Conservation (phyloP, 345 rosid species). For the Salix purpurea region DNA sequence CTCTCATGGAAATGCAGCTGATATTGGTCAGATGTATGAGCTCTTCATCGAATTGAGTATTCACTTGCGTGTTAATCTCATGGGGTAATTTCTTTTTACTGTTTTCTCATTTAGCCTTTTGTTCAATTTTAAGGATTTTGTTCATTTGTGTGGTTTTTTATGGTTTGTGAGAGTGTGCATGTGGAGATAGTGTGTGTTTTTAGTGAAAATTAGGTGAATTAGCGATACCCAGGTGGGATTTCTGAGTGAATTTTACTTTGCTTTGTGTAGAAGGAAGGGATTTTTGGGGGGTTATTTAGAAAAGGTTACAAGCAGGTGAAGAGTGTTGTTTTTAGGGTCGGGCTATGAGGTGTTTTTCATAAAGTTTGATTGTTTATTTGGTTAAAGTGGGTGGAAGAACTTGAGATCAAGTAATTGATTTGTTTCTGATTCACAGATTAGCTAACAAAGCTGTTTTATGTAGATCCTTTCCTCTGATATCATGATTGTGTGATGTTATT, state of each 20-base stretch:
- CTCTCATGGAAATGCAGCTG: constrained; percentile 99
- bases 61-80: constrained; percentile 80
- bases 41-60: constrained; percentile 92
- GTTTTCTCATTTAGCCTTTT: background rate
- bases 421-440: background rate
- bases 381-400: background rate
- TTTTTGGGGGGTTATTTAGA: background rate
- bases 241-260: background rate
- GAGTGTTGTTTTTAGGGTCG: background rate
- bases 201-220: background rate
- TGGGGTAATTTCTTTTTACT: constrained; percentile 59
- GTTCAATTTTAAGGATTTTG: background rate
- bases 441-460: background rate
- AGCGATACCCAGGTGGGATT: background rate
- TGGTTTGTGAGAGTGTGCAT: background rate
- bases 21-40: constrained; percentile 99
- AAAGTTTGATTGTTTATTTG: background rate
- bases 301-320: background rate
- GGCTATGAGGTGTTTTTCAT: background rate
- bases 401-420: constrained; percentile 6
- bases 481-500: background rate
- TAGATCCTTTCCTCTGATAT: constrained; percentile 11
- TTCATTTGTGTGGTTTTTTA: background rate
- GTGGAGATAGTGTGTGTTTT: background rate
- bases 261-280: background rate